Evolutionary conservation across 2,329 filamentous ascomycete genomes (phyloP), one percentile per base, ranked within the genome.

Genomic region (Tetracladium maxilliforme): DNA sequence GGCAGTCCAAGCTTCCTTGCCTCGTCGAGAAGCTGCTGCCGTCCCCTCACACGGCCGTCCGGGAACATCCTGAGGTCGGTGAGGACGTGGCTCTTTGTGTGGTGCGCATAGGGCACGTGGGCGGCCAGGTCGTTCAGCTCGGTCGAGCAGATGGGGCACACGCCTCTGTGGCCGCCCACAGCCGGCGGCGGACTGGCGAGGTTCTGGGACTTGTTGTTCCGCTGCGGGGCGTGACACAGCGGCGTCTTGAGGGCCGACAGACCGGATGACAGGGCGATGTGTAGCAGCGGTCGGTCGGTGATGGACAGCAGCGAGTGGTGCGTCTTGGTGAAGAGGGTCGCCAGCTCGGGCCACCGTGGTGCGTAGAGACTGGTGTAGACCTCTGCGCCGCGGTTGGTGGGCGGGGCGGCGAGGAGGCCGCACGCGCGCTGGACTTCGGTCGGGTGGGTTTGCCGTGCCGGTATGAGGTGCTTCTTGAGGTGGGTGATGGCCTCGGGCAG

Each of bases 241-340:
- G 90, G 90, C 1, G 90, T 95, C 51, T 98, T 98, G 36, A 98
- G 73, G 2, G 90, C 86, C 1, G 86, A 94, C 7, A 98, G 67
- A 6, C 90, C 90, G 0, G 86, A 84, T 1, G 78, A 83, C 7
- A 98, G 68, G 9, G 90, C 90, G 33, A 92, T 78, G 51, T 95
- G 83, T 14, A 98, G 70, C 11, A 94, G 68, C 0, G 90, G 86
- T 12, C 76, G 70, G 3, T 77, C 64, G 0, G 90, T 86, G 1
- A 98, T 68, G 10, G 75, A 74, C 34, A 93, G 75, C 5, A 98
- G 71, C 22, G 64, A 71, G 56, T 93, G 84, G 53, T 95, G 83
- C 3, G 86, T 92, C 32, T 67, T 61, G 35, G 84, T 70, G 53
- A 95, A 98, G 24, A 87, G 63, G 25, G 73, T 59, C 16, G 86